A percentile compares a stretch with the other conserved stretches of the same genome.
These are phyloP conservation scores for Ananas comosus DNA, from an alignment of 176 grass and related monocot genomes.

Conservation along the genomic window DNA sequence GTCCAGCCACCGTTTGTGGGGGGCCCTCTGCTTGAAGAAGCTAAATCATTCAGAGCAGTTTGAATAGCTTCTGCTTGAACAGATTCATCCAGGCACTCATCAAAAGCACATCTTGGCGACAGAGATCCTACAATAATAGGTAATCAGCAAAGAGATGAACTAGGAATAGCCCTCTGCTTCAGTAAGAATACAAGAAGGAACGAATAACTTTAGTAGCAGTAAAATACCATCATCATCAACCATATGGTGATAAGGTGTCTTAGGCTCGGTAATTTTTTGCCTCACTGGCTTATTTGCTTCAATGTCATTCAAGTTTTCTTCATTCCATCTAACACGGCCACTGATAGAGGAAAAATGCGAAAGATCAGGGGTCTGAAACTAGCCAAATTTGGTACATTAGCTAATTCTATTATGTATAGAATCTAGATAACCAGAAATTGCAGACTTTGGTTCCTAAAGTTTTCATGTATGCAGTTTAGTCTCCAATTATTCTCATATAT, in stretches of 20 bases:
- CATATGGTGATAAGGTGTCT: constrained; percentile 93
- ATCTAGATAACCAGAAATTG: no score
- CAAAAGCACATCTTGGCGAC: constrained; percentile 56
- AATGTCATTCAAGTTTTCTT: constrained; percentile 85
- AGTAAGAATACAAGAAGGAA: neutral
- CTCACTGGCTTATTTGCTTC: constrained; percentile 92
- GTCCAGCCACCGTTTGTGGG: constrained; percentile 54
- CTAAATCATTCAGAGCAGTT: constrained; percentile 72
- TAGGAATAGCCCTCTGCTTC: neutral
- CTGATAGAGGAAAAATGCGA: constrained; percentile 6
- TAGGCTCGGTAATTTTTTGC: constrained; percentile 97
- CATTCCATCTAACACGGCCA: constrained; percentile 70
- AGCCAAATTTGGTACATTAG: neutral
- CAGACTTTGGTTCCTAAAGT: no score
- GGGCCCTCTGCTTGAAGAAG: constrained; percentile 49
- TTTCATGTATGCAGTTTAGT: no score
- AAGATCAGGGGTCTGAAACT: neutral
- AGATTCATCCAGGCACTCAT: constrained; percentile 86
- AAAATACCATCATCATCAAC: constrained; percentile 73
- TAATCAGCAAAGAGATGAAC: neutral
- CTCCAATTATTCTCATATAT: no score
- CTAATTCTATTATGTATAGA: no score
- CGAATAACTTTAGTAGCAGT: neutral
- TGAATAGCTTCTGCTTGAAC: constrained; percentile 65
- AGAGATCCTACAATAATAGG: constrained; percentile 18